Conservation (phyloP, 192 early-diverging fungal genomes). For the Entomortierella beljakovae region DNA sequence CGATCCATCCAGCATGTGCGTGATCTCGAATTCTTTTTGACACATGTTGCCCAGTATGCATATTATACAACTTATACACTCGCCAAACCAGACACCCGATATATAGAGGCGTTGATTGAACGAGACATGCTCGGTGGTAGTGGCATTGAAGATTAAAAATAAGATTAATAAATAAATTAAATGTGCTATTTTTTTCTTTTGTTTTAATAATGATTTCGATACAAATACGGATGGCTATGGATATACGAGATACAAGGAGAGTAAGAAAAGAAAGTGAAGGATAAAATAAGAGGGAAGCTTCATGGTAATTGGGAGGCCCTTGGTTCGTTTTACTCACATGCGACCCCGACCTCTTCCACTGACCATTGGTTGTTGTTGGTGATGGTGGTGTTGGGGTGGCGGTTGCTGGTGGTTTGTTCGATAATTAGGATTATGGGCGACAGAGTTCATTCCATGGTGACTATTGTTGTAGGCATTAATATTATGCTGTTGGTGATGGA, state of each 20-base stretch:
- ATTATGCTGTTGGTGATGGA: conserved; percentile 19
- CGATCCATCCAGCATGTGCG: conserved; percentile 72
- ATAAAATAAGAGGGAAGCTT: neutral
- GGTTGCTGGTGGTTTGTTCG: conserved; percentile 17
- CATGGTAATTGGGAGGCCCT: neutral
- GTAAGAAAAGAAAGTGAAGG: neutral
- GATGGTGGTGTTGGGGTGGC: conserved; percentile 23
- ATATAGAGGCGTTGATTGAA: conserved; percentile 81
- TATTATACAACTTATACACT: conserved; percentile 80
- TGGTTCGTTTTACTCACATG: conserved; percentile 1
- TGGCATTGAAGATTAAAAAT: conserved; percentile 23
- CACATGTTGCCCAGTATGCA: conserved; percentile 76
- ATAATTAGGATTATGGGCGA: conserved; percentile 7
- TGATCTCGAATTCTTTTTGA: conserved; percentile 84
- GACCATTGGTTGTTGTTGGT: conserved; percentile 26
- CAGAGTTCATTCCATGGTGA: conserved; percentile 8
- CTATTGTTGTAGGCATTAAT: conserved; percentile 17
- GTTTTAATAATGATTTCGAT: neutral
- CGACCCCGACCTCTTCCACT: conserved; percentile 19
- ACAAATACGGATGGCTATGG: neutral
- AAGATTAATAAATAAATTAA: neutral
- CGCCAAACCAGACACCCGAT: conserved; percentile 78
- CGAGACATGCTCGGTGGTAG: conserved; percentile 66
- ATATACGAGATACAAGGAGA: neutral
- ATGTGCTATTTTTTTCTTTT: neutral